Percentiles rank a stretch among this genome's conserved stretches.
phyloP scores from a whole-genome alignment of 805 yeast species.

The Ogataea nitratoaversa region DNA sequence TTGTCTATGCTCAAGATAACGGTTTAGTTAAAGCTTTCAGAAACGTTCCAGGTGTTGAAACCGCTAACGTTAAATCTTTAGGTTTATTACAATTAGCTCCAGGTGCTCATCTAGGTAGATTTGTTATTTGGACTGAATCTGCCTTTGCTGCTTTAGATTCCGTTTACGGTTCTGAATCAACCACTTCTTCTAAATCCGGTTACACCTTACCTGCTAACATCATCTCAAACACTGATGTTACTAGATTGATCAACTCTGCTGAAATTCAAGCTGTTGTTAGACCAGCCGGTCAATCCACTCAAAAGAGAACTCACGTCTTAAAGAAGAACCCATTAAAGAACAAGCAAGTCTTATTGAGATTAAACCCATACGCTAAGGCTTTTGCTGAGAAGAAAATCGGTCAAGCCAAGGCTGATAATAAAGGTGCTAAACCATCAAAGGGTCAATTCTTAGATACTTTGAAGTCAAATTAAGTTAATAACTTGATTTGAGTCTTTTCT shows the following conservation, averaged over 20 bases:
- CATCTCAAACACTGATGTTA: conserved; percentile 90
- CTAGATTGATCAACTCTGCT: conserved; percentile 97
- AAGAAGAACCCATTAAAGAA: conserved; percentile 99
- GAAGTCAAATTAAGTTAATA: conserved; percentile 48
- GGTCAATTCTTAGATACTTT: conserved; percentile 66
- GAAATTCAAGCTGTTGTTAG: conserved; percentile 97
- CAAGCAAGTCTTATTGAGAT: conserved; percentile 96
- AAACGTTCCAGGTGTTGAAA: conserved; percentile 99
- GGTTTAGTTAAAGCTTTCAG: conserved; percentile 98
- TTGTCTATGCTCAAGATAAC: conserved; percentile 96
- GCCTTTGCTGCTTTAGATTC: conserved; percentile 96
- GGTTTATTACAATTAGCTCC: conserved; percentile 99
- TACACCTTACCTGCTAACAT: conserved; percentile 93
- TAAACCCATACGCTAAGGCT: conserved; percentile 99
- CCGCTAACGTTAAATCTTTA: conserved; percentile 85
- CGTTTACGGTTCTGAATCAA: conserved; percentile 92
- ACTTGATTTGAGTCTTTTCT: background rate
- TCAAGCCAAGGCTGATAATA: conserved; percentile 65
- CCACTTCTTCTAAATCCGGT: conserved; percentile 79
- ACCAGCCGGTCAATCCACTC: conserved; percentile 92
- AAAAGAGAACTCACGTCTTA: conserved; percentile 91
- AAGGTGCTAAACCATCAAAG: conserved; percentile 64
- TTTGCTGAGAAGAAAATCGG: conserved; percentile 89
- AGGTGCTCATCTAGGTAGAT: conserved; percentile 99
- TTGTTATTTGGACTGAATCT: conserved; percentile 98